Base-by-base conservation (phyloP, 345 rosid genomes). In the Salix exigua region DNA sequence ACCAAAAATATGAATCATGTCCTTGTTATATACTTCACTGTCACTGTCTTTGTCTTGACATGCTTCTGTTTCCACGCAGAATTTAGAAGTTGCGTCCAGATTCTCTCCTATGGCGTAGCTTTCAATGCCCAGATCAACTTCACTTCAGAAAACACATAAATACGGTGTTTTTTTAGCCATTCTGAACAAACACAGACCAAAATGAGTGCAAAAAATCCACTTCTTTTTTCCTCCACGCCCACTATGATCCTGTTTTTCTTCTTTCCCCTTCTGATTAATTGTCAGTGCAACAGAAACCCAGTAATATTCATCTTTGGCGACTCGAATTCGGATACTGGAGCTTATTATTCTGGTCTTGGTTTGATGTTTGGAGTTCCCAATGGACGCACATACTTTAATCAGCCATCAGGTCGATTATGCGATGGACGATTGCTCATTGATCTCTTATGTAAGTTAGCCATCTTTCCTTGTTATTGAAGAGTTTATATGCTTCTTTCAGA, bases 391-490 rank as follows among this genome's bases (percentile, higher is more conserved):
- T 82, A 77, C 84, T 87, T 89, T 82, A 80, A 77, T 17, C 75
- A 77, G 74, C 87, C 88, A 77, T 75, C 80, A 3, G 82, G 84
- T 18, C 78, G 86, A 42, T 11, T 77, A 11, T 58, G 77, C 21
- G 83, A 84, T 6, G 94, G 97, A 33, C 85, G 94, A 21, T 73
- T 90, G 77, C 79, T 87, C 66, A 68, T 92, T 68, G 97, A 92
- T 78, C 89, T 88, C 75, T 75, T 86, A 8, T 80, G 94, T 90
- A 40, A 89, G 7, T 33, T 6, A 42, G 37, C 19, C 51, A 7
- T 1, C 5, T 68, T 48, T 10, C 0, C 19, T 8, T 12, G 2
- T 5, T n/a, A 2, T 2, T 40, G 14, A 68, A 3, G 5, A 33
- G 23, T 67, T 37, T 35, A 13, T 35, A 13, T 31, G 28, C 9